phyloP scores from a whole-genome alignment of 306 rosid genomes.

The Cucurbita argyrosperma region DNA sequence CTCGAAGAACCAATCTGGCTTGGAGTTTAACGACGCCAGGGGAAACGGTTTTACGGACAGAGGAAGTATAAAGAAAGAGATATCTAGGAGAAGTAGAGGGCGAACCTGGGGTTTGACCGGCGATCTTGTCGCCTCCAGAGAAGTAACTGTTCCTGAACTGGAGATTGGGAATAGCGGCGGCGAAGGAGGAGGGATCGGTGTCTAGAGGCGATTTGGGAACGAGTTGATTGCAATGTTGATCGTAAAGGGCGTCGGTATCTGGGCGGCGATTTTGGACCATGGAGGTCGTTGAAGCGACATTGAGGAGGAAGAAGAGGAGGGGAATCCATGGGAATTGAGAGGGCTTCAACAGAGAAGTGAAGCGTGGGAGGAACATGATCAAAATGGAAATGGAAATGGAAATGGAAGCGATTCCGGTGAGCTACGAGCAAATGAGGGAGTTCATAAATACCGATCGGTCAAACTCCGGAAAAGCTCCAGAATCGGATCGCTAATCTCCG shows the following conservation, averaged over 20 bases:
- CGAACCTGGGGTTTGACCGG: slow-evolving; percentile 15
- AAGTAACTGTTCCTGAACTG: slow-evolving; percentile 30
- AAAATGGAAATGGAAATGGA: background rate
- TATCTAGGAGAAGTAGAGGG: background rate
- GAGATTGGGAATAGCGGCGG: slow-evolving; percentile 4
- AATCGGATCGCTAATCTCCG: background rate
- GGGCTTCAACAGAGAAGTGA: background rate
- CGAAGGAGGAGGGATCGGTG: background rate
- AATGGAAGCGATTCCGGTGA: background rate
- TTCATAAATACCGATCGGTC: background rate
- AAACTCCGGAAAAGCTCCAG: background rate
- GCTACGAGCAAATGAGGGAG: background rate
- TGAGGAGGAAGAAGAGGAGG: slow-evolving; percentile 9
- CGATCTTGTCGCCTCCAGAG: slow-evolving; percentile 42
- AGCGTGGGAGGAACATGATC: background rate
- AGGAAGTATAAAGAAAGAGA: slow-evolving; percentile 11
- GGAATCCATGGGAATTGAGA: background rate
- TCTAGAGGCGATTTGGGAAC: slow-evolving; percentile 22
- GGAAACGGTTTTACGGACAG: slow-evolving; percentile 10
- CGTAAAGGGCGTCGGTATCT: slow-evolving; percentile 14
- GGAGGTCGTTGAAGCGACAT: slow-evolving; percentile 6
- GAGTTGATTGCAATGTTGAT: slow-evolving; percentile 32
- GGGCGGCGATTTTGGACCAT: background rate
- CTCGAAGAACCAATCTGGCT: slow-evolving; percentile 23
- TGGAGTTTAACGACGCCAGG: slow-evolving; percentile 22